Evolutionary conservation across 2,329 filamentous ascomycete genomes (phyloP), one percentile per base, ranked within the genome.

Genomic region (Colletotrichum tofieldiae): DNA sequence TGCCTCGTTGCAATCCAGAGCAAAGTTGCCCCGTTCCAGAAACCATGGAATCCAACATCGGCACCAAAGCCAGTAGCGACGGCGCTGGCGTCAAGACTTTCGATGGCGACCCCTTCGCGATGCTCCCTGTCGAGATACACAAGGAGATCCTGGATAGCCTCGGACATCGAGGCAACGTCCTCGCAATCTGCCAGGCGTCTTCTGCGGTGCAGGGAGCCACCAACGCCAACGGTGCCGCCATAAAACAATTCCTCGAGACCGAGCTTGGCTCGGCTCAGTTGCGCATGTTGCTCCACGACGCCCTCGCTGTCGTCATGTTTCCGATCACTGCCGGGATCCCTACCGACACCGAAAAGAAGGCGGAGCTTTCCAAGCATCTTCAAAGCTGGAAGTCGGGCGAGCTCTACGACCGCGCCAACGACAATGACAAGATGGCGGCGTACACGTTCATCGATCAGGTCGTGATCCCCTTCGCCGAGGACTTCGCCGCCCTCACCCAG

Each of bases 401-500:
- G 8, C 39, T 64, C 11, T 11, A 16, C 1, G 20, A 18, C 8
- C 2, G 8, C n/a, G 29, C 49, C 14, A 14, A 37, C n/a, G 23
- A 23, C 3, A 12, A 1, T 7, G 45, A 64, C 3, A n/a, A 47
- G 39, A 6, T 16, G 20, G 29, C 29, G 11, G 49, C 47, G 7
- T n/a, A 35, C 23, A 41, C 3, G 26, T 45, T 55, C 49, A 35
- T 68, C 41, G 16, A 64, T 29, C 54, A 45, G 18, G n/a, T 35
- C 32, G 32, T 32, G 26, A 29, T 56, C 23, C 59, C 59, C 39
- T 64, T 68, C 26, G 39, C 49, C n/a, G 51, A 56, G 23, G 65
- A 64, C 18, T 68, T 55, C 37, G 65, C 58, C 5, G 29, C 23
- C 6, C 54, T 47, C 41, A 18, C 49, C 14, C 14, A 16, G 29